phyloP scores from a whole-genome alignment of 2,329 filamentous ascomycete genomes.

The Xylariales sp. region DNA sequence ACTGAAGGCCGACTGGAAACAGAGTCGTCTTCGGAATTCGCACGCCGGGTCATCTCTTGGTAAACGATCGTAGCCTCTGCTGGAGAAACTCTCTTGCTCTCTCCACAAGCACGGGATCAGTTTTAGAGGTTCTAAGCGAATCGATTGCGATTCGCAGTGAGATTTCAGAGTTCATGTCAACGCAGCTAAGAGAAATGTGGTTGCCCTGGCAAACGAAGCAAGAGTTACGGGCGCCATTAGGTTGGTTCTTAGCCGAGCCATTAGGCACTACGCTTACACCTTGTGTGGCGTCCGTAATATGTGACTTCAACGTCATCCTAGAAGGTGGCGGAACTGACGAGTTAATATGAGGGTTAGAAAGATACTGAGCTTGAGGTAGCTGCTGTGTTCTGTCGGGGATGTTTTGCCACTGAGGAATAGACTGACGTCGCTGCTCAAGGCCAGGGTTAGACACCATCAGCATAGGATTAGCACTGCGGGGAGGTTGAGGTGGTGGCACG shows the following conservation, averaged over 20 bases:
- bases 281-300: background rate
- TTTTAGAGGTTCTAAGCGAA: slow-evolving; percentile 15
- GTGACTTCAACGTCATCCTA: background rate
- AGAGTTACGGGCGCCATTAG: slow-evolving; percentile 9
- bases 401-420: background rate
- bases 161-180: slow-evolving; percentile 21
- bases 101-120: slow-evolving; percentile 3
- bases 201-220: slow-evolving; percentile 17
- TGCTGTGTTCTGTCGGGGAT: background rate
- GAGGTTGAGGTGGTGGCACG: background rate
- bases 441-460: background rate
- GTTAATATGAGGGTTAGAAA: background rate
- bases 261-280: background rate
- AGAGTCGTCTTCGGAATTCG: too few species aligned
- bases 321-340: background rate
- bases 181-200: slow-evolving; percentile 16
- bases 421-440: background rate
- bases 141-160: slow-evolving; percentile 26
- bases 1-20: too few species aligned
- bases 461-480: background rate
- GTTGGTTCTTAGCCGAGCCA: background rate
- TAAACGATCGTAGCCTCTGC: background rate
- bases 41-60: too few species aligned
- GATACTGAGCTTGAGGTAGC: background rate
- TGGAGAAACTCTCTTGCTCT: background rate